Evolutionary conservation across 140 eudicot species (phyloP).

Genomic region (Flaveria floridana): DNA sequence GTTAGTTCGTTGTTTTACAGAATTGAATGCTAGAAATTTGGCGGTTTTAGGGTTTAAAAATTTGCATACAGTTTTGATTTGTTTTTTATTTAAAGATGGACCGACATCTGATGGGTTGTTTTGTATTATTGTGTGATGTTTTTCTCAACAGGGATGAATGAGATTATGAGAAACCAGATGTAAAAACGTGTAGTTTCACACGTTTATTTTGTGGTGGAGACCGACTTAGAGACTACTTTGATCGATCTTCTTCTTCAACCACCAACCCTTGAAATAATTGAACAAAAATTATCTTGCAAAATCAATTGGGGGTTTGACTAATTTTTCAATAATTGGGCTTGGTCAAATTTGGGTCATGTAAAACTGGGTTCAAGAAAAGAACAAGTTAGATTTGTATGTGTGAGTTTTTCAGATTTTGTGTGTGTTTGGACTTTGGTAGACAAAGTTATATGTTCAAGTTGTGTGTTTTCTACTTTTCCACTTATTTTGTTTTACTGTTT

Average conservation of each 20-base stretch:
- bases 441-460: conserved; percentile 10
- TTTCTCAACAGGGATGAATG: conserved; percentile 19
- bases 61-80: conserved; percentile 28
- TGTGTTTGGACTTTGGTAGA: conserved; percentile 19
- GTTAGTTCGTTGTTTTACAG: conserved; percentile 25
- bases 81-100: not conserved
- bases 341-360: conserved; percentile 28
- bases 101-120: conserved; percentile 42
- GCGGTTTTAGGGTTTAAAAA: conserved; percentile 3
- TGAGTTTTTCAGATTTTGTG: conserved; percentile 18
- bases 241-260: conserved; percentile 2
- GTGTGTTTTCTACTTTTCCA: not conserved
- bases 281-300: conserved; percentile 11
- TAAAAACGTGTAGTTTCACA: conserved; percentile 5
- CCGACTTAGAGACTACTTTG: not conserved
- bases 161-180: conserved; percentile 6
- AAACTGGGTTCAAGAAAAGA: conserved; percentile 16
- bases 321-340: conserved; percentile 13
- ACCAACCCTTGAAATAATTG: not conserved
- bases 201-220: conserved; percentile 18
- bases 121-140: conserved; percentile 15
- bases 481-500: not conserved
- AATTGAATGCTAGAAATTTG: conserved; percentile 21
- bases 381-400: conserved; percentile 28
- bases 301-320: conserved; percentile 17